phyloP scores from a whole-genome alignment of 768 basidiomycete genomes.

The Phlegmacium glaucopus region DNA sequence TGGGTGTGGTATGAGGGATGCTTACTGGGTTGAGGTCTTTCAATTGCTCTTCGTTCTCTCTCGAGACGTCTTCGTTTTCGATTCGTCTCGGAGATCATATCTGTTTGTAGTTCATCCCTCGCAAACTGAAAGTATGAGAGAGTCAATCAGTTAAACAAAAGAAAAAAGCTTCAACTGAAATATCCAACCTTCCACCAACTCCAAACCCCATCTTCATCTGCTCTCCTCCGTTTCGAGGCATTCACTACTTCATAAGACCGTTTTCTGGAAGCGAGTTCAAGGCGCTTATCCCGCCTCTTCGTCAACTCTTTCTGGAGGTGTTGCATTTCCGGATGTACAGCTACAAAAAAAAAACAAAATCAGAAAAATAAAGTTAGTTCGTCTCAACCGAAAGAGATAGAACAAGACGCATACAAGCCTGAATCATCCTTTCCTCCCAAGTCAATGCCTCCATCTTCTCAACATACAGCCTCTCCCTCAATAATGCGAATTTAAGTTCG shows the following conservation, averaged over 20 bases:
- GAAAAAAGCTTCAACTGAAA: background rate
- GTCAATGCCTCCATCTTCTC: slow-evolving; percentile 92
- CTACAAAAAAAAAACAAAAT: slow-evolving; percentile 33
- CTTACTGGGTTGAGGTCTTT: slow-evolving; percentile 73
- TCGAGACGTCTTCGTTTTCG: slow-evolving; percentile 82
- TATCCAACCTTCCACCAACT: slow-evolving; percentile 82
- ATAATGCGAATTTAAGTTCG: slow-evolving; percentile 87
- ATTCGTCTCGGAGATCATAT: slow-evolving; percentile 88
- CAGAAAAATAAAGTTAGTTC: slow-evolving; percentile 1
- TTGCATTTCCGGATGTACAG: slow-evolving; percentile 81
- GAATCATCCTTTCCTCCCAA: slow-evolving; percentile 82
- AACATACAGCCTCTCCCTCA: slow-evolving; percentile 85
- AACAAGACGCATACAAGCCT: slow-evolving; percentile 55
- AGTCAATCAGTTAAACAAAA: slow-evolving; percentile 5
- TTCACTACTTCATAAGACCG: slow-evolving; percentile 65
- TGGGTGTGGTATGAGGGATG: slow-evolving; percentile 8
- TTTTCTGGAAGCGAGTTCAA: slow-evolving; percentile 76
- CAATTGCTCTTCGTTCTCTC: slow-evolving; percentile 75
- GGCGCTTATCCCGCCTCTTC: slow-evolving; percentile 73
- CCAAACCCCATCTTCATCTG: slow-evolving; percentile 80
- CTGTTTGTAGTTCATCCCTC: slow-evolving; percentile 76
- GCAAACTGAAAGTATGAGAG: slow-evolving; percentile 46
- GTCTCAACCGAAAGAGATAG: background rate
- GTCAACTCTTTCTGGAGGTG: slow-evolving; percentile 79
- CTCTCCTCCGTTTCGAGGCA: slow-evolving; percentile 55